phyloP scores from a whole-genome alignment of 2,329 filamentous ascomycete genomes.

The Aspergillus novoparasiticus region DNA sequence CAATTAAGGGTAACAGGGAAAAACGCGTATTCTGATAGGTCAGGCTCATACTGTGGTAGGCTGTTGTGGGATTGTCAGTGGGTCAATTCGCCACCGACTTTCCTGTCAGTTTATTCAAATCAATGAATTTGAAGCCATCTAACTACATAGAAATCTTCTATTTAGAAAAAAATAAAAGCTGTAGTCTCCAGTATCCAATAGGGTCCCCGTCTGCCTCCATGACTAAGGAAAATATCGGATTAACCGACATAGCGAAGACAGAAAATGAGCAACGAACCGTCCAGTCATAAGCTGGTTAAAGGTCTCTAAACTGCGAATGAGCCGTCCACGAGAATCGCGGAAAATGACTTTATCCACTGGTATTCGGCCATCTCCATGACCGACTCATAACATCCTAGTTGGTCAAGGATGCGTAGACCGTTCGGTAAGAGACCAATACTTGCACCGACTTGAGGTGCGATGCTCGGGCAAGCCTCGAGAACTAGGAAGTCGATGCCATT shows the following conservation, averaged over 20 bases:
- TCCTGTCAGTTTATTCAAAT: too few relatives aligned
- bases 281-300: neutral
- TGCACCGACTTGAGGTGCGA: slow-evolving; percentile 25
- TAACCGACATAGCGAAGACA: neutral
- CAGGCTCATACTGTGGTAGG: too few relatives aligned
- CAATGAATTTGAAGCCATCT: too few relatives aligned
- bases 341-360: neutral
- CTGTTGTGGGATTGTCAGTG: too few relatives aligned
- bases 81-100: too few relatives aligned
- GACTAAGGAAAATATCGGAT: neutral
- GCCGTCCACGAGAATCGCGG: neutral
- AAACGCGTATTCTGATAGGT: too few relatives aligned
- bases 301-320: neutral
- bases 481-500: slow-evolving; percentile 24
- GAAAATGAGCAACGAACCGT: neutral
- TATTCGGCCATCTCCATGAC: neutral
- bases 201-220: neutral
- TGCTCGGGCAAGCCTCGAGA: slow-evolving; percentile 21
- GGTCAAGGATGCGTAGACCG: slow-evolving; percentile 21
- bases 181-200: too few relatives aligned
- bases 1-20: too few relatives aligned
- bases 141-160: too few relatives aligned
- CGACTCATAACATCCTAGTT: slow-evolving; percentile 16
- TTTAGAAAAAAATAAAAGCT: too few relatives aligned
- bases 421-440: slow-evolving; percentile 22